Evolutionary conservation across 2,329 filamentous ascomycete species (phyloP), one percentile per base, ranked within the genome.

Genomic region (Venturia carpophila): DNA sequence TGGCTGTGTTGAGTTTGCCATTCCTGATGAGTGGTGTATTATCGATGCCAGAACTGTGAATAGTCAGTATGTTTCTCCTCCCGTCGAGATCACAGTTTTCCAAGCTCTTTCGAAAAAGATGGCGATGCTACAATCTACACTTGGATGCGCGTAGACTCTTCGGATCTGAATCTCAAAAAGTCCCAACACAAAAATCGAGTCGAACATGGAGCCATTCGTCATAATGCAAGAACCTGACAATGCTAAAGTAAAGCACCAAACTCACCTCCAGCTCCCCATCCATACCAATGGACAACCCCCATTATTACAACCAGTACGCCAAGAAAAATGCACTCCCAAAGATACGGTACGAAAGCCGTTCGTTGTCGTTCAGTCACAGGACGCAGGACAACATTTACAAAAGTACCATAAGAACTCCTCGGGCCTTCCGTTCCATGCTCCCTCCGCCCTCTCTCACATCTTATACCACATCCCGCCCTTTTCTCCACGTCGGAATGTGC

Each of bases 11-110:
- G 60, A 27, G 42, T 61, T 37, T 27, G 60, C 9, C 21, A 27
- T 19, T 5, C 60, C 60, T 39, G 30, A 41, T 39, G 60, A 43
- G 43, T 62, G 60, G 39, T 62, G 42, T 47, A 62, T 42, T 62
- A 62, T 58, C 52, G 52, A 58, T n/a, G 19, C 19, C 13, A 58
- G 9, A 21, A 37, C 52, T 58, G 19, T n/a, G 30, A n/a, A n/a
- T 15, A 13, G 52, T 58, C 52, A 58, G 30, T 37, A n/a, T 37
- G 27, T 21, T 30, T 30, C 17, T 21, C n/a, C 45, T 55, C n/a
- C n/a, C n/a, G n/a, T n/a, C 49, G 7, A 1, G 2, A 6, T n/a
- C n/a, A 37, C 19, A 3, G 10, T 41, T 11, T 58, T 58, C 30
- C 52, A 58, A 37, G 52, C 27, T 37, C 52, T 58, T 56, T n/a